A percentile compares a stretch with the other conserved stretches of the same genome.
Evolutionary conservation across 306 rosid species (phyloP).

Genomic region (Ochetophila trinervis): DNA sequence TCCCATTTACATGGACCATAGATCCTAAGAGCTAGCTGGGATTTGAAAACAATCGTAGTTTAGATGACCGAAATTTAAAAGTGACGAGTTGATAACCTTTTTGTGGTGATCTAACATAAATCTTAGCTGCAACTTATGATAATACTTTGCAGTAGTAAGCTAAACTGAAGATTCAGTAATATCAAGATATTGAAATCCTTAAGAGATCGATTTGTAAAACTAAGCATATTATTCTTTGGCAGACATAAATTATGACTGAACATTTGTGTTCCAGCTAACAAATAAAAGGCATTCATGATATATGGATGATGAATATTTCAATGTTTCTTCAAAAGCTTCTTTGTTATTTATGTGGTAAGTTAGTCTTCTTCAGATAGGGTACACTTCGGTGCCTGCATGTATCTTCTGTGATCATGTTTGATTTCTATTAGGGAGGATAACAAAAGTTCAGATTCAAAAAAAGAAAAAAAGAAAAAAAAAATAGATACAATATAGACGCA

Average conservation of each 20-base stretch:
- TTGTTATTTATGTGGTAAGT: background rate
- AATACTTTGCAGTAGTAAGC: background rate
- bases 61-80: background rate
- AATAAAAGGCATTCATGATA: background rate
- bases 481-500: background rate
- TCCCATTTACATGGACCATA: background rate
- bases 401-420: too few species aligned
- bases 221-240: too few species aligned
- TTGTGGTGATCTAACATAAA: background rate
- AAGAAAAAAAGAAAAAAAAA: background rate
- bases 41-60: background rate
- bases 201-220: too few species aligned
- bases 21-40: background rate
- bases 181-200: background rate
- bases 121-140: background rate
- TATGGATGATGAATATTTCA: background rate
- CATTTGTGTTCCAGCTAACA: background rate
- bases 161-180: background rate
- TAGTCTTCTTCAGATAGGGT: background rate
- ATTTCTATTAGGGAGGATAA: background rate
- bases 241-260: too few species aligned
- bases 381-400: background rate
- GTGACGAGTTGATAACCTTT: background rate
- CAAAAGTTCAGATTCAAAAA: background rate
- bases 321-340: background rate